Base-by-base conservation (phyloP, 139 green algal genomes). In the Chlamydomonas sphaeroides region DNA sequence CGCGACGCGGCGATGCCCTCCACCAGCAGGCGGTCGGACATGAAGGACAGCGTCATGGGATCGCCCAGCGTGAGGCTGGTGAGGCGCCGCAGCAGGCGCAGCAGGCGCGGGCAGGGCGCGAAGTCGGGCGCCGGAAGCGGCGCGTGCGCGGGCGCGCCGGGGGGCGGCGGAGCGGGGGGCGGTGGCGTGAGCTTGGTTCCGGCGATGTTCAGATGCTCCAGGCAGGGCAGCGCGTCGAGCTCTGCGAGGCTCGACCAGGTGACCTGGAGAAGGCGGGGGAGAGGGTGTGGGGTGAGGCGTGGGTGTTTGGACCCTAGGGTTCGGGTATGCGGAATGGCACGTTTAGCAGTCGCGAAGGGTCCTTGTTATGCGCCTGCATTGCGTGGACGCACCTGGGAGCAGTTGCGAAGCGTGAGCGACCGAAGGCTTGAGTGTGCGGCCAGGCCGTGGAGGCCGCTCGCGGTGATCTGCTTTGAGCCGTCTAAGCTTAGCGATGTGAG, bases 361-460 rank as follows among this genome's bases (percentile, higher is more conserved):
- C n/a, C n/a, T n/a, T n/a, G n/a, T n/a, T n/a, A n/a, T n/a, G n/a
- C n/a, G n/a, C n/a, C n/a, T n/a, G n/a, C n/a, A n/a, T n/a, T n/a
- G n/a, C n/a, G n/a, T n/a, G n/a, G n/a, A n/a, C n/a, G n/a, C n/a
- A 80, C 74, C 74, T 80, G 74, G 17, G 30, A 62, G 59, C 74
- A 80, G 63, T 70, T 30, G 18, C 30, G 23, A 17, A 80, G 28
- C n/a, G 59, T 80, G 0, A 80, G 74, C 14, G 57, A 25, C 42
- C 48, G 59, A 1, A 80, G 56, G 30, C 57, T 61, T 30, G 57
- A 41, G 4, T 70, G 30, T 3, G 3, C 2, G 11, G 45, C 11
- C 45, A 79, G 15, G 7, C 33, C 11, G 26, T 30, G 51, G 1
- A 80, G 61, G 0, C 74, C 74, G 3, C 70, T 42, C 30, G 70